phyloP scores from a whole-genome alignment of 257 asterid species.

The Gentiana macrophylla region DNA sequence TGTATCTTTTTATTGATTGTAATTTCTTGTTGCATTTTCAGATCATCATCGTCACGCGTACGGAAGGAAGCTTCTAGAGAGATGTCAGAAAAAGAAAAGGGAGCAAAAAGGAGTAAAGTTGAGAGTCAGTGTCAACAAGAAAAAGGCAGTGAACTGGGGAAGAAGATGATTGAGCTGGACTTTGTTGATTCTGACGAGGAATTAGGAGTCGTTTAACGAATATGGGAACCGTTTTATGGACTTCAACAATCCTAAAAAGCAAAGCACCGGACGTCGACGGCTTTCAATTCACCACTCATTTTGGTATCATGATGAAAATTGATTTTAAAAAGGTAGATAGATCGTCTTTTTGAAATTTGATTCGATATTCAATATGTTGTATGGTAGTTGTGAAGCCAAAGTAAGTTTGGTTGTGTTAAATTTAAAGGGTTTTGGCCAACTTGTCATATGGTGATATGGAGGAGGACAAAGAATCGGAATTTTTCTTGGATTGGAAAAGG shows the following conservation, averaged over 20 bases:
- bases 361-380: too few relatives aligned
- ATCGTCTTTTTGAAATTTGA: too few relatives aligned
- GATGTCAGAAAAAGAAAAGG: conserved; percentile 35
- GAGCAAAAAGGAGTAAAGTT: conserved; percentile 42
- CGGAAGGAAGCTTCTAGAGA: conserved; percentile 21
- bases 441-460: too few relatives aligned
- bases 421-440: too few relatives aligned
- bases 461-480: too few relatives aligned
- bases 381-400: too few relatives aligned
- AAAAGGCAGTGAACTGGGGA: conserved; percentile 25
- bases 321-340: too few relatives aligned
- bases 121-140: conserved; percentile 23
- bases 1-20: background rate
- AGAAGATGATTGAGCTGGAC: conserved; percentile 82
- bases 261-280: too few relatives aligned
- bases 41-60: conserved; percentile 12
- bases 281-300: too few relatives aligned
- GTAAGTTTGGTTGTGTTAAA: too few relatives aligned
- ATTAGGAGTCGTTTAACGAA: conserved; percentile 2
- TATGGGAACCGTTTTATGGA: background rate
- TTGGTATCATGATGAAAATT: too few relatives aligned
- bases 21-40: conserved; percentile 5
- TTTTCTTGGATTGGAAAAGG: too few relatives aligned
- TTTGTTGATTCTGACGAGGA: conserved; percentile 78
- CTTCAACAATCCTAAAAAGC: background rate